These are phyloP conservation scores for Torulaspora microellipsoides DNA, from an alignment of 805 yeast species.

Conservation along the genomic window DNA sequence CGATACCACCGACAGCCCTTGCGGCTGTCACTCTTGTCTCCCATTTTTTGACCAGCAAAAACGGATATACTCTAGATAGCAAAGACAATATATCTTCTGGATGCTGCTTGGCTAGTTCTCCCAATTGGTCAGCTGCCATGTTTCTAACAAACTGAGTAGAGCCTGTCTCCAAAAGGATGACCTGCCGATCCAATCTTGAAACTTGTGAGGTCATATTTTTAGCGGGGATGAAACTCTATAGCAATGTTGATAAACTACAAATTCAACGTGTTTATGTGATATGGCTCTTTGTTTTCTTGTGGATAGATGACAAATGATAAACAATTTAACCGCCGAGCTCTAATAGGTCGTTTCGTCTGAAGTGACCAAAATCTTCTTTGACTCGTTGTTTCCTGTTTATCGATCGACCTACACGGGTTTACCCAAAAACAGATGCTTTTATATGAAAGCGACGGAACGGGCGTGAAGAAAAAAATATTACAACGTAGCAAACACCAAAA, in stretches of 20 bases:
- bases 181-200: constrained; percentile 44
- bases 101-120: constrained; percentile 89
- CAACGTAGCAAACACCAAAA: background rate
- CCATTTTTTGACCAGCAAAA: constrained; percentile 79
- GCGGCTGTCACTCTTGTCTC: constrained; percentile 96
- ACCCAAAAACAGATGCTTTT: constrained; percentile 16
- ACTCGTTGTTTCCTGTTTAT: background rate
- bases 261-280: background rate
- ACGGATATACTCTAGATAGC: constrained; percentile 87
- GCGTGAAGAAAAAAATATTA: constrained; percentile 4
- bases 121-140: constrained; percentile 95
- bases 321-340: constrained; percentile 14
- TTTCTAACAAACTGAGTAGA: constrained; percentile 89
- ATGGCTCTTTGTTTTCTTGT: background rate
- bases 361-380: background rate
- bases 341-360: constrained; percentile 1
- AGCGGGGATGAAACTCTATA: background rate
- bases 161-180: constrained; percentile 74
- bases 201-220: constrained; percentile 34
- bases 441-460: constrained; percentile 12
- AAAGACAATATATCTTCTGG: constrained; percentile 87
- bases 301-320: background rate
- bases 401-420: constrained; percentile 4
- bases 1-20: constrained; percentile 89
- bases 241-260: background rate